These are phyloP conservation scores for Colletotrichum camelliae DNA, from an alignment of 2,329 filamentous ascomycete species.

Conservation along the genomic window DNA sequence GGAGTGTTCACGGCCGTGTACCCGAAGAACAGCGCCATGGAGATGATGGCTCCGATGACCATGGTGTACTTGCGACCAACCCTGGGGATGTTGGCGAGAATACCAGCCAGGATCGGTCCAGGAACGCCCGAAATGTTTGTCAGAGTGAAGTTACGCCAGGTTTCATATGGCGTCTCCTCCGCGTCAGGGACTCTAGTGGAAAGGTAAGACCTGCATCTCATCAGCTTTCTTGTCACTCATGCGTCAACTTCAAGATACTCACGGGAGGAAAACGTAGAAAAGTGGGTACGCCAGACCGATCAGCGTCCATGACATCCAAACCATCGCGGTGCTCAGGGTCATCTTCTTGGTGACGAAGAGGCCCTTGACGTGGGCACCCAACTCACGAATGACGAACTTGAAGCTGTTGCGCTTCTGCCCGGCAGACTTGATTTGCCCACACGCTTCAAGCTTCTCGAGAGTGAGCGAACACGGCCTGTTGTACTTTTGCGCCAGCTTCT, in stretches of 20 bases:
- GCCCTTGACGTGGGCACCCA: constrained; percentile 61
- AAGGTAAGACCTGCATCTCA: constrained; percentile 1
- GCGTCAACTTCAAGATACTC: constrained; percentile 23
- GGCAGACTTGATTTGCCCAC: constrained; percentile 43
- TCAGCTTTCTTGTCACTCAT: neutral
- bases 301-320: constrained; percentile 73
- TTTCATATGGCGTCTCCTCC: constrained; percentile 39
- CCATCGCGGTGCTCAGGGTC: constrained; percentile 64
- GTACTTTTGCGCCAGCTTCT: constrained; percentile 42
- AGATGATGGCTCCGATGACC: constrained; percentile 69
- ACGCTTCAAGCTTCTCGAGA: constrained; percentile 46
- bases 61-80: constrained; percentile 70
- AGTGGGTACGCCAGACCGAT: constrained; percentile 77
- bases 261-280: constrained; percentile 76
- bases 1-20: constrained; percentile 72
- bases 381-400: constrained; percentile 5
- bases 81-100: constrained; percentile 63
- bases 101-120: constrained; percentile 72
- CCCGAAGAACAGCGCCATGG: constrained; percentile 75
- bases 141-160: constrained; percentile 77
- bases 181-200: neutral
- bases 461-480: constrained; percentile 44
- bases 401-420: constrained; percentile 29
- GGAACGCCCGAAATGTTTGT: constrained; percentile 71
- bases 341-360: constrained; percentile 68